Evolutionary conservation across 805 yeast species (phyloP), one percentile per base, ranked within the genome.

Genomic region (Candida sithepensis): DNA sequence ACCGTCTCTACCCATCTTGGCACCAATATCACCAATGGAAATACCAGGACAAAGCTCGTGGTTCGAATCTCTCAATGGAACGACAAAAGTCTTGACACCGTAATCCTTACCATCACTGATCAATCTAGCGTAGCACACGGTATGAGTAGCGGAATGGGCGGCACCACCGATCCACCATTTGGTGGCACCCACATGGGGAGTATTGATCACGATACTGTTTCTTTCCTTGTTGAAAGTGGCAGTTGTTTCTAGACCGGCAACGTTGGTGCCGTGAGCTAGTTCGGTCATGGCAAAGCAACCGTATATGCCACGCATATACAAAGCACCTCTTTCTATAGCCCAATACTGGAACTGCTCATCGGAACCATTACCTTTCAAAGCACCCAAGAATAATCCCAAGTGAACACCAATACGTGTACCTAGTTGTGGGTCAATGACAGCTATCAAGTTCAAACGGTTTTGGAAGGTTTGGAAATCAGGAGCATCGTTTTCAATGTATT

Each of bases 91-190:
- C 69, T 88, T 88, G 47, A 91, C 96, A 41, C 97, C 97, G 65
- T 89, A 82, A 67, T 91, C 97, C 66, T 85, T 79, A 30, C 87
- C 92, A 41, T 84, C 73, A 26, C 88, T 89, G 44, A 87, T 78
- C 52, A 91, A 74, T 51, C 97, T 76, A 4, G 97, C 97, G 65
- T 83, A 91, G 22, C 81, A 85, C n/a, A 84, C 81, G 21, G 88
- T 74, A 69, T 91, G 97, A 24, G 91, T 88, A 5, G 97, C 88
- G 19, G 96, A 84, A 67, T 88, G 95, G 10, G 97, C 97, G 38
- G 97, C 97, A 58, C 97, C 97, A 42, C 97, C 97, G 60, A 91
- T 91, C 97, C 97, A 91, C 97, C 97, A 91, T 66, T 91, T 91
- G 22, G 97, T 90, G 39, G 97, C 97, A 33, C 95, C 91, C 46